phyloP scores from a whole-genome alignment of 2,329 filamentous ascomycete species.

The Endocalyx cinctus region DNA sequence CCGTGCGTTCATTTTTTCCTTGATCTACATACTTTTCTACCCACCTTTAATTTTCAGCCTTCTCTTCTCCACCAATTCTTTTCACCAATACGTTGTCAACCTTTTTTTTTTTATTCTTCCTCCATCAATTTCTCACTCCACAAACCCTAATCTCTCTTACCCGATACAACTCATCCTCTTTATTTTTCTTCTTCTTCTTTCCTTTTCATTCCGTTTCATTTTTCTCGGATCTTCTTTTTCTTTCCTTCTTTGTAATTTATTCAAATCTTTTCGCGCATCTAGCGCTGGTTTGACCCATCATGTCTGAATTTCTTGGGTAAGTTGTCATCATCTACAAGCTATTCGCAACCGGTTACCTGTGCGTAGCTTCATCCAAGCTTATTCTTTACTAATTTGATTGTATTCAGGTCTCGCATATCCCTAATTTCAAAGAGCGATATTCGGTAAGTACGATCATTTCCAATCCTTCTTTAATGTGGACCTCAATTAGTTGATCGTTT shows the following conservation, averaged over 20 bases:
- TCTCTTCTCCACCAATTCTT: conserved; percentile 12
- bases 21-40: too few relatives aligned
- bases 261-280: too few relatives aligned
- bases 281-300: conserved; percentile 28
- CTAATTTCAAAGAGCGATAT: conserved; percentile 97
- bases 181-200: conserved; percentile 3
- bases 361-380: too few relatives aligned
- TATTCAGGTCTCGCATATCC: conserved; percentile 78
- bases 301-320: conserved; percentile 60
- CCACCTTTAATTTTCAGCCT: conserved; percentile 20
- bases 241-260: too few relatives aligned
- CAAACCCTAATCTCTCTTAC: conserved; percentile 7
- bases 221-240: too few relatives aligned
- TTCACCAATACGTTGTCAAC: neutral
- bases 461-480: too few relatives aligned
- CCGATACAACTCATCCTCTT: conserved; percentile 6
- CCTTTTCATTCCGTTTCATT: too few relatives aligned
- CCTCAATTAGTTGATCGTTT: too few relatives aligned
- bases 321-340: too few relatives aligned
- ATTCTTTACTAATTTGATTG: too few relatives aligned
- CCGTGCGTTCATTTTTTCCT: too few relatives aligned
- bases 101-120: neutral
- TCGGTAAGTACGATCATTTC: conserved; percentile 67
- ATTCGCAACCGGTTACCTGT: too few relatives aligned
- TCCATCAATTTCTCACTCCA: conserved; percentile 8